Evolutionary conservation across 2,329 filamentous ascomycete species (phyloP).

Genomic region (Blastomyces emzantsi): DNA sequence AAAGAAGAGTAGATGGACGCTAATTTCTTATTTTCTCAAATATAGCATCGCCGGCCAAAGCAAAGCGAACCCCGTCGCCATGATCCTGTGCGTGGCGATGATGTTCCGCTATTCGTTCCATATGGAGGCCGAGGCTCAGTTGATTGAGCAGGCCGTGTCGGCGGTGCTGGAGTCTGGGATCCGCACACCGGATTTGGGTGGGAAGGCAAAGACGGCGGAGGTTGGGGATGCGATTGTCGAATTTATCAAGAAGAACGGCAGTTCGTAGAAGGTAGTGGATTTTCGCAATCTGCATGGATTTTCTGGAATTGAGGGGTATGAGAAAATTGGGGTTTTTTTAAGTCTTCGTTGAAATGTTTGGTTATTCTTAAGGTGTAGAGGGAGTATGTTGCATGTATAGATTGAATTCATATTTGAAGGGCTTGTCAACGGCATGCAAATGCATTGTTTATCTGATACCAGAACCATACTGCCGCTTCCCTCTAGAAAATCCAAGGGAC

Average conservation of each 20-base stretch:
- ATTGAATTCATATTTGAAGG: background rate
- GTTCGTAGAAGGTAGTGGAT: background rate
- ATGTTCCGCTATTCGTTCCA: constrained; percentile 85
- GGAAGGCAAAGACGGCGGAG: constrained; percentile 58
- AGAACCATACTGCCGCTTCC: background rate
- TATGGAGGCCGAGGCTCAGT: constrained; percentile 62
- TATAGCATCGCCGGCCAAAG: constrained; percentile 81
- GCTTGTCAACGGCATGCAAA: background rate
- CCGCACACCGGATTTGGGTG: constrained; percentile 72
- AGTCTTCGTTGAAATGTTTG: background rate
- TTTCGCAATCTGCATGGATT: background rate
- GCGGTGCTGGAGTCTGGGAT: constrained; percentile 65
- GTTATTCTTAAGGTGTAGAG: background rate
- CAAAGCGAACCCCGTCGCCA: constrained; percentile 80
- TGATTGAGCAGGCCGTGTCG: constrained; percentile 70
- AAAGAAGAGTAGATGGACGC: background rate
- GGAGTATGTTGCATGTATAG: background rate
- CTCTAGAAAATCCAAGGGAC: background rate
- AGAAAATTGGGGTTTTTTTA: background rate
- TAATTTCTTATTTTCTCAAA: background rate
- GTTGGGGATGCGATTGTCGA: constrained; percentile 67
- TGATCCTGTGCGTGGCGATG: constrained; percentile 83
- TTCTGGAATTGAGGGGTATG: background rate
- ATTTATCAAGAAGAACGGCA: constrained; percentile 48
- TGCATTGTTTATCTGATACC: background rate